Evolutionary conservation across 2,329 filamentous ascomycete genomes (phyloP).

Genomic region (Chaetomiaceae sp.): DNA sequence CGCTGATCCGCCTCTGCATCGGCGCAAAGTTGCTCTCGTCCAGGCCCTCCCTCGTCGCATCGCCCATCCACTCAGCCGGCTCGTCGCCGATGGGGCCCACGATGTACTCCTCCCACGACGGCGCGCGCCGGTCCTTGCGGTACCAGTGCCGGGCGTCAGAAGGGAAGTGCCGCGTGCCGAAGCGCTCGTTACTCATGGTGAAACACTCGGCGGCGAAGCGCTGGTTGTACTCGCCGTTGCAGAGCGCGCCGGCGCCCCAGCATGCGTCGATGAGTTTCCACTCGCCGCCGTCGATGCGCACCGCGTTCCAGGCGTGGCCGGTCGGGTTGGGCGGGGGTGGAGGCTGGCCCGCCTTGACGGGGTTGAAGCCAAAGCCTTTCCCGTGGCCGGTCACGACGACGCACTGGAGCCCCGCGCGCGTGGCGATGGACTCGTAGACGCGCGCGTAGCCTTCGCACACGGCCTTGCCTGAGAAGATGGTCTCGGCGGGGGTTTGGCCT

Average conservation of each 20-base stretch:
- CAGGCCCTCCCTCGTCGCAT: conserved; percentile 48
- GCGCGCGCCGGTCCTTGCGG: conserved; percentile 62
- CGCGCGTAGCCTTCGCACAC: conserved; percentile 91
- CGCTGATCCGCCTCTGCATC: conserved; percentile 52
- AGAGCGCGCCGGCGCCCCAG: conserved; percentile 80
- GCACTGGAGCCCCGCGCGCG: conserved; percentile 73
- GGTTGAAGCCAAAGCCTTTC: conserved; percentile 73
- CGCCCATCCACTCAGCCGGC: conserved; percentile 44
- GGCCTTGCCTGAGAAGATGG: conserved; percentile 70
- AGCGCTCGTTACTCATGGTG: conserved; percentile 65
- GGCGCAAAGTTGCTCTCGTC: conserved; percentile 60
- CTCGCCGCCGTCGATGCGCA: conserved; percentile 75
- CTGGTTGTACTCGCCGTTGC: conserved; percentile 55
- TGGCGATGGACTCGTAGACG: conserved; percentile 73
- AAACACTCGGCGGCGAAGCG: conserved; percentile 63
- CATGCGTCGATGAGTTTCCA: conserved; percentile 93
- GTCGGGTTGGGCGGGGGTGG: conserved; percentile 59
- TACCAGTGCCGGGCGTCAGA: conserved; percentile 64
- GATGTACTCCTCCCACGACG: conserved; percentile 80
- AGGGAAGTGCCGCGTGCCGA: conserved; percentile 79
- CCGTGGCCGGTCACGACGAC: conserved; percentile 73
- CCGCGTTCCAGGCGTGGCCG: conserved; percentile 89
- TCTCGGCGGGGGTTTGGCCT: conserved; percentile 62
- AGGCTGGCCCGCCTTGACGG: conserved; percentile 58
- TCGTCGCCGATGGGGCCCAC: conserved; percentile 53